These are phyloP conservation scores for Apiosordaria backusii DNA, from an alignment of 495 filamentous ascomycete species.

Conservation along the genomic window DNA sequence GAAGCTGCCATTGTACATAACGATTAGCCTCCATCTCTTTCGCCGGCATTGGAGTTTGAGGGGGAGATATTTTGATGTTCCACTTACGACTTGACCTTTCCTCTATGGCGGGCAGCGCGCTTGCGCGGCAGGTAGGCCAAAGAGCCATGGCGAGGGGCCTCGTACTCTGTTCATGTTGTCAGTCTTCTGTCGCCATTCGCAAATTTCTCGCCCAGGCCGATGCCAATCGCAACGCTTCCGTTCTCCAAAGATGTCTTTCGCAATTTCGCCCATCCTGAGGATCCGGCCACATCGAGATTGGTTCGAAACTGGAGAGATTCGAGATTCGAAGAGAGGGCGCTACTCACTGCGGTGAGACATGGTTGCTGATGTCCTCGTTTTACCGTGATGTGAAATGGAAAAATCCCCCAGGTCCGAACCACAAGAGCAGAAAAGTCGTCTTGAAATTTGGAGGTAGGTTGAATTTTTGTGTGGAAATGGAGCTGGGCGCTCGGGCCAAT, in stretches of 20 bases:
- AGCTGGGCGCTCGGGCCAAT: constrained; percentile 26
- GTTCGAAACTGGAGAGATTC: neutral
- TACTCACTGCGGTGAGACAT: constrained; percentile 41
- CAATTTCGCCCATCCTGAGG: neutral
- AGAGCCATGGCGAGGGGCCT: constrained; percentile 95
- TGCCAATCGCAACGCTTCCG: neutral
- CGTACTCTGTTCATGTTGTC: constrained; percentile 59
- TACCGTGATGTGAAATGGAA: constrained; percentile 28
- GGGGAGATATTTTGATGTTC: constrained; percentile 13
- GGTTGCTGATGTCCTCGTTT: constrained; percentile 31
- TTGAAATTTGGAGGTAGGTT: constrained; percentile 20
- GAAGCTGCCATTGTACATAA: constrained; percentile 61
- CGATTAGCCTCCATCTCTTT: constrained; percentile 22
- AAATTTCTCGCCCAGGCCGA: neutral
- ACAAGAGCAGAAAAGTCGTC: constrained; percentile 18
- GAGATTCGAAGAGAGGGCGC: neutral
- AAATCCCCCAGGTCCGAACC: constrained; percentile 24
- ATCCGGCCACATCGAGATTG: constrained; percentile 10
- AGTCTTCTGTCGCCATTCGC: neutral
- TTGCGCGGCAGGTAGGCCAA: constrained; percentile 96
- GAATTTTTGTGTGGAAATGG: constrained; percentile 33
- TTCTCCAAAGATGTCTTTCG: neutral
- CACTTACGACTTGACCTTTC: constrained; percentile 95
- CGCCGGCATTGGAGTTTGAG: neutral
- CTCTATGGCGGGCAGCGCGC: constrained; percentile 91